phyloP scores from a whole-genome alignment of 176 grass and related monocot genomes.

The Cymbopogon citratus region DNA sequence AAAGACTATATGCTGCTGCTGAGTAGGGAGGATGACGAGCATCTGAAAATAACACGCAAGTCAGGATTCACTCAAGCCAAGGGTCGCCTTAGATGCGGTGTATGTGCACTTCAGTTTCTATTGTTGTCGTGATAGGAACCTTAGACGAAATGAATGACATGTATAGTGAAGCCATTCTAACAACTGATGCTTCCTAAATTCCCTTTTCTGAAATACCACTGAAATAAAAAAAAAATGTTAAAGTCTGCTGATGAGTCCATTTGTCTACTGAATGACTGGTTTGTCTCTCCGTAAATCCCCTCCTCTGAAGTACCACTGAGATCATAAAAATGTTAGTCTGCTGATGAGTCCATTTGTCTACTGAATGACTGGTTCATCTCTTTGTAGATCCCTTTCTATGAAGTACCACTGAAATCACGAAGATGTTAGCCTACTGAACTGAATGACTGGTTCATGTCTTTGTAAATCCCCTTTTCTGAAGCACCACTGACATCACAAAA shows the following conservation, averaged over 20 bases:
- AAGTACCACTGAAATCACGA: not conserved
- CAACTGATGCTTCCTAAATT: conserved; percentile 1
- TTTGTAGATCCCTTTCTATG: not conserved
- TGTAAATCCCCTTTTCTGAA: not conserved
- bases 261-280: not conserved
- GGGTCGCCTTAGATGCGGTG: not conserved
- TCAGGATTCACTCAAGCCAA: not conserved
- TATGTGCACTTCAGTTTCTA: not conserved
- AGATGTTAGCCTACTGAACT: not conserved
- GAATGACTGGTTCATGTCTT: not conserved
- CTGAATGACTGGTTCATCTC: not conserved
- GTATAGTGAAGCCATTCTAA: conserved; percentile 8
- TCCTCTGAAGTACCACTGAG: not conserved
- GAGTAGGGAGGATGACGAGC: conserved; percentile 21
- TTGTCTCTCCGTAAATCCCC: not conserved
- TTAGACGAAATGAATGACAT: not conserved
- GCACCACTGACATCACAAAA: not conserved
- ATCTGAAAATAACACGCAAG: not conserved
- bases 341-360: not conserved
- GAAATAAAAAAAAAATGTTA: not conserved
- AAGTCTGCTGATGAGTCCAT: not conserved
- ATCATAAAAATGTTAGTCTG: not conserved
- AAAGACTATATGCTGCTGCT: conserved; percentile 46
- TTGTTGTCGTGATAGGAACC: not conserved
- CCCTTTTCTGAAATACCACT: not conserved